phyloP scores from a whole-genome alignment of 495 filamentous ascomycete genomes.

The Hypoxylon fragiforme region DNA sequence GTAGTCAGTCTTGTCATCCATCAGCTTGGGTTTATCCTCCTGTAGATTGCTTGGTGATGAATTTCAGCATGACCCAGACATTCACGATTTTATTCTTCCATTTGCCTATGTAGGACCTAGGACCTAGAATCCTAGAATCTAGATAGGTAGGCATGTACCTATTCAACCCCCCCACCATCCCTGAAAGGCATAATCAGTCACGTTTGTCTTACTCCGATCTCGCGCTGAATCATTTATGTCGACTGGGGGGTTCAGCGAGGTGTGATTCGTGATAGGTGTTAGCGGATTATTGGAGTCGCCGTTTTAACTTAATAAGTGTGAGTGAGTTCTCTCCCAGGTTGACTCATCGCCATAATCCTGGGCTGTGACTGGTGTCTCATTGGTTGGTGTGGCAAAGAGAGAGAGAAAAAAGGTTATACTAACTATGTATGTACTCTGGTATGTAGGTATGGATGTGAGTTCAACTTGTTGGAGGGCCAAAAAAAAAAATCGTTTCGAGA shows the following conservation, averaged over 20 bases:
- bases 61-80: no score
- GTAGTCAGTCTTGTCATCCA: no score
- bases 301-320: constrained; percentile 8
- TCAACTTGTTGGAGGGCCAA: constrained; percentile 20
- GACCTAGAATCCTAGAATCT: no score
- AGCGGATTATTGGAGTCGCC: constrained; percentile 15
- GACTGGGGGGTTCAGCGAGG: not conserved
- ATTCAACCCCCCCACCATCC: no score
- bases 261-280: constrained; percentile 26
- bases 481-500: constrained; percentile 25
- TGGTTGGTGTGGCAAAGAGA: constrained; percentile 18
- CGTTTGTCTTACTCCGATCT: constrained; percentile 25
- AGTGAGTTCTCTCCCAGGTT: constrained; percentile 25
- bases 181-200: constrained; percentile 16
- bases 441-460: no score
- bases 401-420: not conserved
- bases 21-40: constrained; percentile 10
- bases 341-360: constrained; percentile 30
- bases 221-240: constrained; percentile 18
- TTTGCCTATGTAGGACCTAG: not conserved
- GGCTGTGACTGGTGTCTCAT: constrained; percentile 17
- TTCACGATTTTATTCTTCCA: no score
- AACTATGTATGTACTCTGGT: no score
- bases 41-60: no score
- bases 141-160: no score